A percentile compares a stretch with the other conserved stretches of the same genome.
Conservation (phyloP, 2,329 filamentous ascomycete genomes). For the Cryphonectria radicalis region DNA sequence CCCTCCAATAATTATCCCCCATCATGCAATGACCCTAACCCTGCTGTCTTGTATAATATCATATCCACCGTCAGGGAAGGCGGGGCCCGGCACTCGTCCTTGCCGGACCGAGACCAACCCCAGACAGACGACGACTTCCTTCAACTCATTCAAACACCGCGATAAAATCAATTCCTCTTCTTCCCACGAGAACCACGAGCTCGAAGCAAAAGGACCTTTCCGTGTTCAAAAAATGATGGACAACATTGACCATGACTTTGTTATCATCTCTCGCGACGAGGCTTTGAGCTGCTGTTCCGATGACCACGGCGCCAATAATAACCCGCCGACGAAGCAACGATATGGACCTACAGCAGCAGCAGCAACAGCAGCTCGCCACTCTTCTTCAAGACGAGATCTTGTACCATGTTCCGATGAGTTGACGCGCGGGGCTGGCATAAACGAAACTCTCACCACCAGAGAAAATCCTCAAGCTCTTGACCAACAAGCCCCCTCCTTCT, state of each 20-base stretch:
- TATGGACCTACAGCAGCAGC: not conserved
- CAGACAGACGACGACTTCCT: not conserved
- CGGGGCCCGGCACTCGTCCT: not conserved
- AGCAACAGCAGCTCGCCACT: not conserved
- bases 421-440: not conserved
- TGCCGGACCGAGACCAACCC: not conserved
- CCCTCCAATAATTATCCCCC: too few species aligned
- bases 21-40: not conserved
- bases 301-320: not conserved
- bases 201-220: not conserved
- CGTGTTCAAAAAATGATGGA: not conserved
- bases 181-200: not conserved
- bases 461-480: not conserved
- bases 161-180: not conserved
- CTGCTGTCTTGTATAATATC: not conserved
- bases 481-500: slow-evolving; percentile 29
- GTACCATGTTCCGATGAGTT: not conserved
- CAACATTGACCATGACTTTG: not conserved
- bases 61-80: not conserved
- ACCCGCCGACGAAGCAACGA: not conserved
- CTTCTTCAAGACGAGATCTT: not conserved
- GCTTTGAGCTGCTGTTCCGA: not conserved
- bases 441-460: not conserved
- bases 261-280: not conserved
- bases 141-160: not conserved